Percentiles rank a stretch among this genome's conserved stretches.
Evolutionary conservation across 139 green algal genomes (phyloP).

Genomic region (Chlamydomonas asymmetrica): DNA sequence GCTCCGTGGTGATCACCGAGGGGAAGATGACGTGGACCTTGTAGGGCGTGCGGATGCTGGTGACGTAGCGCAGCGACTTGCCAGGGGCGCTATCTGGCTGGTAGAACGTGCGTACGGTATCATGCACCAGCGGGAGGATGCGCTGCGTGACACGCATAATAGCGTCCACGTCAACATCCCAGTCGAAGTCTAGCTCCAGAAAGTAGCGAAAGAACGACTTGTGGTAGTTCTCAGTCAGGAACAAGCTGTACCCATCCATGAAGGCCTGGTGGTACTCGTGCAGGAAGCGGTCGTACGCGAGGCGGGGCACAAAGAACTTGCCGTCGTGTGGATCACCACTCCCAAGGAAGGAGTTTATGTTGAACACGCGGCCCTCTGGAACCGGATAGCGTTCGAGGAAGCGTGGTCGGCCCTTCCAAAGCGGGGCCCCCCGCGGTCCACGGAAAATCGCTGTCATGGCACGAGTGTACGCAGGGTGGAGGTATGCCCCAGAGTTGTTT

Average conservation of each 20-base stretch:
- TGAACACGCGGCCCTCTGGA: constrained; percentile 15
- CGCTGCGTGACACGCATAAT: constrained; percentile 29
- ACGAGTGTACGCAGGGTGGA: too few relatives aligned
- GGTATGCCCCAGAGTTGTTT: too few relatives aligned
- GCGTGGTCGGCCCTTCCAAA: not conserved
- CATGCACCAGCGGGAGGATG: not conserved
- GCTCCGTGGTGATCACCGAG: constrained; percentile 45
- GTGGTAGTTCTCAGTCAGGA: constrained; percentile 38
- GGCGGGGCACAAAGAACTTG: constrained; percentile 36
- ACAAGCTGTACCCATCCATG: constrained; percentile 21
- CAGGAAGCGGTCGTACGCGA: constrained; percentile 23
- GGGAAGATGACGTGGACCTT: constrained; percentile 65
- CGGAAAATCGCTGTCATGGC: too few relatives aligned
- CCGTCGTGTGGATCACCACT: constrained; percentile 24
- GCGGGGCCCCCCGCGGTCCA: too few relatives aligned
- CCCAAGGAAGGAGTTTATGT: constrained; percentile 49
- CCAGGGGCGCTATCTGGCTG: not conserved
- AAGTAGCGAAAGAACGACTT: constrained; percentile 36
- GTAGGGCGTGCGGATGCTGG: constrained; percentile 52
- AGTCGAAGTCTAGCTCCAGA: constrained; percentile 59
- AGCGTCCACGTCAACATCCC: constrained; percentile 17
- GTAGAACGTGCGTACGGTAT: not conserved
- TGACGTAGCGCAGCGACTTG: constrained; percentile 1
- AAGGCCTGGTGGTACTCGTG: constrained; percentile 21
- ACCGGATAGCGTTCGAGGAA: constrained; percentile 43